Conservation (phyloP, 139 green algal species). For the Pleodorina starrii region DNA sequence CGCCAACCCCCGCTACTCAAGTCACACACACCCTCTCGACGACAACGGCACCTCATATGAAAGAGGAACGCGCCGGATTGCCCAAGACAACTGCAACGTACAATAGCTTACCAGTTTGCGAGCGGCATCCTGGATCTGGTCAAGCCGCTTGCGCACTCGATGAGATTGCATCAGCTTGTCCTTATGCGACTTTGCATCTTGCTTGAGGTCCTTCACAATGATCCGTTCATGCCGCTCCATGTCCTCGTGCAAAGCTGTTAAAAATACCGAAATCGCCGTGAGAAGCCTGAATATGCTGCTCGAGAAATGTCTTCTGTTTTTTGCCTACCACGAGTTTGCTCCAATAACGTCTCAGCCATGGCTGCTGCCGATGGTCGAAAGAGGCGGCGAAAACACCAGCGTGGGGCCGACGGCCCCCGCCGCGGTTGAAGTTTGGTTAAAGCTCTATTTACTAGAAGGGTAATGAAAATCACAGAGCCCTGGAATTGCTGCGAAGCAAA, state of each 20-base stretch:
- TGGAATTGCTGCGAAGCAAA: too few relatives aligned
- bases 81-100: too few relatives aligned
- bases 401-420: slow-evolving; percentile 19
- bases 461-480: too few relatives aligned
- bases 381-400: neutral
- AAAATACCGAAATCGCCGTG: neutral
- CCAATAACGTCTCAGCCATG: slow-evolving; percentile 92
- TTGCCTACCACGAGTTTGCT: slow-evolving; percentile 88
- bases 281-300: neutral
- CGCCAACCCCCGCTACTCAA: too few relatives aligned
- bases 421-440: too few relatives aligned
- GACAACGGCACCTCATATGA: too few relatives aligned
- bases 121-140: slow-evolving; percentile 82
- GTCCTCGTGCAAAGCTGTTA: slow-evolving; percentile 90
- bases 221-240: slow-evolving; percentile 91
- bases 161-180: slow-evolving; percentile 84
- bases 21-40: too few relatives aligned
- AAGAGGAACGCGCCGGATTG: too few relatives aligned
- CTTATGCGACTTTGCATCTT: slow-evolving; percentile 85
- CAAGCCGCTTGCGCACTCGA: slow-evolving; percentile 85
- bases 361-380: neutral
- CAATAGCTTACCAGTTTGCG: slow-evolving; percentile 81
- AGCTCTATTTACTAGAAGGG: too few relatives aligned
- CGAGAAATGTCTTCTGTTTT: neutral
- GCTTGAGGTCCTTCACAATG: slow-evolving; percentile 89